A percentile compares a stretch with the other conserved stretches of the same genome.
phyloP scores from a whole-genome alignment of 768 basidiomycete species.

The Tulasnella sp. region DNA sequence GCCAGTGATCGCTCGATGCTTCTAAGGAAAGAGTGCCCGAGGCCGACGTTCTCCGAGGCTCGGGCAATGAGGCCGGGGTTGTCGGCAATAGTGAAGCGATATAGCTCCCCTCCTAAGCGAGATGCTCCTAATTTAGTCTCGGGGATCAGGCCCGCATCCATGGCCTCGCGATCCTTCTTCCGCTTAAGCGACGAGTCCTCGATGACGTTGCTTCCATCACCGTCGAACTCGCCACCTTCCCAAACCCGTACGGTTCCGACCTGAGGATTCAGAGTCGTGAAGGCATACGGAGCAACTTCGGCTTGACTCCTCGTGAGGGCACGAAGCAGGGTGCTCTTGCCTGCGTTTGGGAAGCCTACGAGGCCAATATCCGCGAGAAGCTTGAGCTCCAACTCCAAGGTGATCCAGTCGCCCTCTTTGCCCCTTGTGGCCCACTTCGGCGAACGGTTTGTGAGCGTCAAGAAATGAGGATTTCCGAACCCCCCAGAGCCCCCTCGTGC shows the following conservation, averaged over 20 bases:
- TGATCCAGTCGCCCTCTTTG: conserved; percentile 63
- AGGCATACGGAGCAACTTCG: conserved; percentile 84
- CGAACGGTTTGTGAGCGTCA: conserved; percentile 56
- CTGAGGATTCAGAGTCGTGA: conserved; percentile 92
- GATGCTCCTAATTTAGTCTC: background rate
- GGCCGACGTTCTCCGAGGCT: conserved; percentile 81
- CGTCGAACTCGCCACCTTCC: conserved; percentile 47
- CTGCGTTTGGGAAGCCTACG: conserved; percentile 94
- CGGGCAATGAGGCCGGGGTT: conserved; percentile 86
- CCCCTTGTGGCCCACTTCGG: conserved; percentile 85
- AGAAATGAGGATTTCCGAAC: conserved; percentile 82
- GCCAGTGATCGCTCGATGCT: conserved; percentile 88
- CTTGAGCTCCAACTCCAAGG: conserved; percentile 86
- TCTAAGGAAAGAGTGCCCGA: conserved; percentile 89
- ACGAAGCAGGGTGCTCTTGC: conserved; percentile 83
- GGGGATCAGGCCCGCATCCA: conserved; percentile 16
- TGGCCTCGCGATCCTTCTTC: conserved; percentile 14
- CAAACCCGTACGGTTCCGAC: conserved; percentile 82
- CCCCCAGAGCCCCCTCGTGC: conserved; percentile 75
- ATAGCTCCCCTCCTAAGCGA: conserved; percentile 46
- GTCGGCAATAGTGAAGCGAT: conserved; percentile 93
- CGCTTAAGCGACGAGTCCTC: conserved; percentile 24
- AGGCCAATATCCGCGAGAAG: conserved; percentile 90
- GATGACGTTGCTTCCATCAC: conserved; percentile 19
- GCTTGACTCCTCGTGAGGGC: conserved; percentile 81